Evolutionary conservation across 2,329 filamentous ascomycete genomes (phyloP), one percentile per base, ranked within the genome.

Genomic region (Penicillium nordicum): DNA sequence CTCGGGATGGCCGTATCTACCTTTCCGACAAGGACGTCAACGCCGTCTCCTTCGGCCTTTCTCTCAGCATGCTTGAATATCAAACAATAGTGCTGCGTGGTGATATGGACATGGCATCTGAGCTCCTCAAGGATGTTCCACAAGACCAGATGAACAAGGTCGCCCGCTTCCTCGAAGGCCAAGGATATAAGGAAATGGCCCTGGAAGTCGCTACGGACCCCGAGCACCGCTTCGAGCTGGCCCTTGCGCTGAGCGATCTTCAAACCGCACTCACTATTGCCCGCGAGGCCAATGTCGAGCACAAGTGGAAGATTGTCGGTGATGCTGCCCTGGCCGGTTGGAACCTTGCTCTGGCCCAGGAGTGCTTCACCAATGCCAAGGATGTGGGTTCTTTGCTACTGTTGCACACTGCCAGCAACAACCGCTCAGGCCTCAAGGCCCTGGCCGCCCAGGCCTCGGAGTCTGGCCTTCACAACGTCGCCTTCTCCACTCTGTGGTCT

Each of bases 251-350:
- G 42, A 90, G 88, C 67, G 88, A 94, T 61, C 84, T 97, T 14
- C 84, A 92, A 40, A 89, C 93, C 68, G 93, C 93, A 0, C 82
- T 96, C 3, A 87, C 92, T 58, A 85, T 97, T 49, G 93, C 94
- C 7, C 84, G 87, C 40, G 82, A 89, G 72, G 89, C 91, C 11
- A 88, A 97, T 62, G 89, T 87, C 1, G 94, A 97, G 73, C 93
- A 97, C 78, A 96, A 96, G 77, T 99, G 94, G 94, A 97, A 97
- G 82, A 92, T 86, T 4, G 90, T 99, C 5, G 94, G 94, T 58
- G 94, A 99, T 67, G 89, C 92, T 1, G 94, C 94, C 1, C 83
- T 99, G 40, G 78, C 86, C 10, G 88, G 80, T 1, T 99, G 93
- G 94, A 88, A 99, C 67, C 82, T 99, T 34, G 81, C 84, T 5